phyloP scores from a whole-genome alignment of 2,329 filamentous ascomycete genomes.

The Fusarium sarcochroum region DNA sequence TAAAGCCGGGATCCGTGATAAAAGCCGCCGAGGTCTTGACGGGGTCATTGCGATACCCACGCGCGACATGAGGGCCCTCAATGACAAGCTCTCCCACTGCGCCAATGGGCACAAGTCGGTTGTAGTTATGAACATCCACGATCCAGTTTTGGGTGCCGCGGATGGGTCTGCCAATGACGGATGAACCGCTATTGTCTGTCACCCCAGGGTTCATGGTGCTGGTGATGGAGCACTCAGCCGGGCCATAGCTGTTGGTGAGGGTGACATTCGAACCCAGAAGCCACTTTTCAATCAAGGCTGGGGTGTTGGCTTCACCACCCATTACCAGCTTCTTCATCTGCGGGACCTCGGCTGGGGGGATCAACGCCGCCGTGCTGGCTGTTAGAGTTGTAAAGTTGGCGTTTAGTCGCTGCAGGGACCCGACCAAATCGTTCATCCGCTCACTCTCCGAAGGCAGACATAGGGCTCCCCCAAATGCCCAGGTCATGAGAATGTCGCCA shows the following conservation, averaged over 20 bases:
- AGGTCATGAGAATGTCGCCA: not conserved
- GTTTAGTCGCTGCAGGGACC: slow-evolving; percentile 1
- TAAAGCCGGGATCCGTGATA: not conserved
- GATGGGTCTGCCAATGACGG: slow-evolving; percentile 2
- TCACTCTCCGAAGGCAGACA: not conserved
- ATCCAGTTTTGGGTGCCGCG: slow-evolving; percentile 1
- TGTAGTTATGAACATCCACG: not conserved
- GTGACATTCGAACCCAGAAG: slow-evolving; percentile 1
- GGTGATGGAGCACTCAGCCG: not conserved
- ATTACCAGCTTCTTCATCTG: slow-evolving; percentile 1
- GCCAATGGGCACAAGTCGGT: slow-evolving; percentile 1
- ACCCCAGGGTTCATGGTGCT: not conserved
- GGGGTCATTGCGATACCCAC: slow-evolving; percentile 1
- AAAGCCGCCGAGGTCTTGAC: slow-evolving; percentile 2
- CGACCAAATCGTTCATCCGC: slow-evolving; percentile 1
- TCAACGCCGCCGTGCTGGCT: not conserved
- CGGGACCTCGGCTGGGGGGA: not conserved
- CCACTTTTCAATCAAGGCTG: slow-evolving; percentile 3
- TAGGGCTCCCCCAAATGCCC: slow-evolving; percentile 1
- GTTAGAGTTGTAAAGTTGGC: not conserved
- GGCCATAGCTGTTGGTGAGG: not conserved
- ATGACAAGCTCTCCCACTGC: slow-evolving; percentile 3
- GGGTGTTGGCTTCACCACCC: not conserved
- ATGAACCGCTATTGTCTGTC: not conserved
- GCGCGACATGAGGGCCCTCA: not conserved